A percentile compares a stretch with the other conserved stretches of the same genome.
Conservation (phyloP, 352 stramenopile genomes). For the Phytophthora constricta region DNA sequence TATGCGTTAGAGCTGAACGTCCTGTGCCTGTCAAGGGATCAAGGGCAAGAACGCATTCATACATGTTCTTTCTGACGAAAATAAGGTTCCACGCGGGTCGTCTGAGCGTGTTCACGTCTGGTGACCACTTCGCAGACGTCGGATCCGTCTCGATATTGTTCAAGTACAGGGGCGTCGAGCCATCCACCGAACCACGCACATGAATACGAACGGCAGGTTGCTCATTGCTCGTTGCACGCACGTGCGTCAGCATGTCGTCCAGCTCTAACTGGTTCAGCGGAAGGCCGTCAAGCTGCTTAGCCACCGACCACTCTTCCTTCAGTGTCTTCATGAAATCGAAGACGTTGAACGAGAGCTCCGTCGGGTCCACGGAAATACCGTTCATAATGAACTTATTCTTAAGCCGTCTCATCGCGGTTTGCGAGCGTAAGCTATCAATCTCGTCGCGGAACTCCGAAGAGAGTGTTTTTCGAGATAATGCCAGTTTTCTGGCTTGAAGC, state of each 20-base stretch:
- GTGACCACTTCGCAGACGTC: slow-evolving; percentile 54
- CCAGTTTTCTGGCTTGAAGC: slow-evolving; percentile 76
- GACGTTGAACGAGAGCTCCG: slow-evolving; percentile 90
- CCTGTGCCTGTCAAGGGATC: slow-evolving; percentile 65
- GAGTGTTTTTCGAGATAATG: slow-evolving; percentile 65
- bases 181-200: slow-evolving; percentile 65
- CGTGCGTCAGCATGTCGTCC: slow-evolving; percentile 64
- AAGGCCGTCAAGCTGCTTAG: slow-evolving; percentile 67
- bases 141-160: slow-evolving; percentile 85
- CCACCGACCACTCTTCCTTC: slow-evolving; percentile 78
- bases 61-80: slow-evolving; percentile 89
- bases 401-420: slow-evolving; percentile 40
- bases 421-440: slow-evolving; percentile 43
- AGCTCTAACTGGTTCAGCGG: slow-evolving; percentile 55
- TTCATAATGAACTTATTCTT: slow-evolving; percentile 89
- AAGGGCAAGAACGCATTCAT: slow-evolving; percentile 80
- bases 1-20: slow-evolving; percentile 57
- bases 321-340: slow-evolving; percentile 90
- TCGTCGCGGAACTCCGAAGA: slow-evolving; percentile 56
- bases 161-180: slow-evolving; percentile 73
- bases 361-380: slow-evolving; percentile 82
- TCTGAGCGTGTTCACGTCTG: slow-evolving; percentile 51
- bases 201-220: slow-evolving; percentile 61
- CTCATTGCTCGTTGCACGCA: slow-evolving; percentile 57
- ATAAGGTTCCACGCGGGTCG: slow-evolving; percentile 82